Evolutionary conservation across 2,329 filamentous ascomycete genomes (phyloP).

Genomic region (Ophiocordyceps sinensis): DNA sequence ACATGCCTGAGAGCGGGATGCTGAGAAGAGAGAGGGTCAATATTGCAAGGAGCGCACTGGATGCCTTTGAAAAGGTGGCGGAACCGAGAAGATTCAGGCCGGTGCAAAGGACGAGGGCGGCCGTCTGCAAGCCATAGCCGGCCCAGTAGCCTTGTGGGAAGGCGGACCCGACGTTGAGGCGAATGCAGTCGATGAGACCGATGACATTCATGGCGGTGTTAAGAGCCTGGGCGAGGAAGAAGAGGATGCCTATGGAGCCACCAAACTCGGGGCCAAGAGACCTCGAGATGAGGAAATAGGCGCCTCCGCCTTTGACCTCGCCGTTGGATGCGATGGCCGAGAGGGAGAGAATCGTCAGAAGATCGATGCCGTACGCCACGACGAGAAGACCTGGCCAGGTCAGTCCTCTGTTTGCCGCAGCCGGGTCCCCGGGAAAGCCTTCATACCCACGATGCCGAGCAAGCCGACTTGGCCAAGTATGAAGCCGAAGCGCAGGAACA

Average conservation of each 20-base stretch:
- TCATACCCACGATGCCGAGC: slow-evolving; percentile 59
- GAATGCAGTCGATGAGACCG: slow-evolving; percentile 70
- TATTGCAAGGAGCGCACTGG: slow-evolving; percentile 59
- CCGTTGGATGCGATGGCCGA: slow-evolving; percentile 85
- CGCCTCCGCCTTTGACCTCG: slow-evolving; percentile 73
- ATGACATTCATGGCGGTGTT: slow-evolving; percentile 82
- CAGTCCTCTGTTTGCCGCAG: neutral
- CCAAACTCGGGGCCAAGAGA: slow-evolving; percentile 81
- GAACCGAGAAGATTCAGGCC: slow-evolving; percentile 67
- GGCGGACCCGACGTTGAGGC: slow-evolving; percentile 54
- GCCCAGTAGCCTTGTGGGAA: slow-evolving; percentile 63
- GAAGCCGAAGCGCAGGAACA: slow-evolving; percentile 81
- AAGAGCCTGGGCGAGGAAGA: slow-evolving; percentile 80
- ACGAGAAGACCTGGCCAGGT: slow-evolving; percentile 47
- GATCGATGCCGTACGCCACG: slow-evolving; percentile 63
- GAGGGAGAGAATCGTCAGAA: slow-evolving; percentile 74
- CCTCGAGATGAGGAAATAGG: slow-evolving; percentile 79
- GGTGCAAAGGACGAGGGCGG: slow-evolving; percentile 57
- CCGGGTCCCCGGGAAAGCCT: slow-evolving; percentile 9
- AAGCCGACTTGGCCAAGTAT: slow-evolving; percentile 71
- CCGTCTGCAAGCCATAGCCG: slow-evolving; percentile 61
- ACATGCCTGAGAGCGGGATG: slow-evolving; percentile 64
- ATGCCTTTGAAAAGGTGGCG: slow-evolving; percentile 64
- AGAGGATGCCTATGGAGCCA: slow-evolving; percentile 74
- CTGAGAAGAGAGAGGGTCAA: slow-evolving; percentile 62